These are phyloP conservation scores for Flaveria floridana DNA, from an alignment of 140 eudicot genomes.

Conservation along the genomic window DNA sequence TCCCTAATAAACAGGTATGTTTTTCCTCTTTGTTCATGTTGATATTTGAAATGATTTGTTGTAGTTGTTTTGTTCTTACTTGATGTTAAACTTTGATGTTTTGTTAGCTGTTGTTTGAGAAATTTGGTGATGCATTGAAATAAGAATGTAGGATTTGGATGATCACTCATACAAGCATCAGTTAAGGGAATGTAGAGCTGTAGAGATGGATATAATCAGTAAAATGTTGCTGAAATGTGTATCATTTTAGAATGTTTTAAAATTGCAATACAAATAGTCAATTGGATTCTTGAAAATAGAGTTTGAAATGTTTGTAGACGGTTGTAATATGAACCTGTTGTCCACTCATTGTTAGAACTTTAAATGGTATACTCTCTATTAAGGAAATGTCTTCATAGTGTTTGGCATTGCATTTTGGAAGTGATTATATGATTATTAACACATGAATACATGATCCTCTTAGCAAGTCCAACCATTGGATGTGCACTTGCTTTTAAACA, in stretches of 20 bases:
- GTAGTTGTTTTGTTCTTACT: not conserved
- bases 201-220: too few relatives aligned
- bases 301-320: not conserved
- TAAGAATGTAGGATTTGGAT: not conserved
- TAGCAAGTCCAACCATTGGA: not conserved
- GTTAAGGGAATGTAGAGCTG: too few relatives aligned
- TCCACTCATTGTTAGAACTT: not conserved
- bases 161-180: too few relatives aligned
- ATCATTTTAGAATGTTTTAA: too few relatives aligned
- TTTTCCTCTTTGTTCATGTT: not conserved
- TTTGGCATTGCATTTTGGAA: not conserved
- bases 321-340: not conserved
- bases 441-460: not conserved
- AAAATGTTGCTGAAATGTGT: too few relatives aligned
- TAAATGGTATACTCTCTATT: not conserved
- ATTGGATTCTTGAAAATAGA: conserved; percentile 1
- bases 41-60: not conserved
- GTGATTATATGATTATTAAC: not conserved
- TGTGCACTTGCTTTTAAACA: not conserved
- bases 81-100: not conserved
- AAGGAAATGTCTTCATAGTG: not conserved
- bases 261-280: not conserved
- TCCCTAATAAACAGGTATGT: conserved; percentile 46
- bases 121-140: not conserved
- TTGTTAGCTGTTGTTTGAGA: conserved; percentile 6